These are phyloP conservation scores for Podila horticola DNA, from an alignment of 192 early-diverging fungal species.

Conservation along the genomic window DNA sequence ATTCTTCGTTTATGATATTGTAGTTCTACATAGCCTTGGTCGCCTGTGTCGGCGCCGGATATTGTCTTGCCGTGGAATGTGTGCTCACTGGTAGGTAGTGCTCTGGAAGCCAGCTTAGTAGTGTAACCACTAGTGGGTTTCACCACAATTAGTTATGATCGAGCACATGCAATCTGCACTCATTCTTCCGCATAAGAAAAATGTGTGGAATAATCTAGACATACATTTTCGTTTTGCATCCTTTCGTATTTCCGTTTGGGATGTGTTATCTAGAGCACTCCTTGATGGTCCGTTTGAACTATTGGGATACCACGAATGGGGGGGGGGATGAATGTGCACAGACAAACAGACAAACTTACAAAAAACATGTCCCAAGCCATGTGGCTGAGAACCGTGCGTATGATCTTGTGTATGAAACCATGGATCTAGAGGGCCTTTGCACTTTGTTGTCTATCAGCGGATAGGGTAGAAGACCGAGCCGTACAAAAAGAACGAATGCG, in stretches of 20 bases:
- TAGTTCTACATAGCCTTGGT: too few species aligned
- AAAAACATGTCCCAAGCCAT: neutral
- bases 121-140: too few species aligned
- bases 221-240: too few species aligned
- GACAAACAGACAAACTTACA: neutral
- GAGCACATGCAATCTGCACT: too few species aligned
- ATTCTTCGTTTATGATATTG: too few species aligned
- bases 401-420: neutral
- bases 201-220: too few species aligned
- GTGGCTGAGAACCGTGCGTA: neutral
- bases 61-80: too few species aligned
- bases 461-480: conserved; percentile 2
- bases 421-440: neutral
- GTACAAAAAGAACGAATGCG: neutral
- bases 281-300: neutral
- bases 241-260: neutral
- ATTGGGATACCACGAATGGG: neutral
- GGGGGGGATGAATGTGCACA: neutral
- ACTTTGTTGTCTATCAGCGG: neutral
- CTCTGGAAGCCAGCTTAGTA: too few species aligned
- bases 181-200: too few species aligned
- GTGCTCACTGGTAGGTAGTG: too few species aligned
- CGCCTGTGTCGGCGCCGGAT: too few species aligned
- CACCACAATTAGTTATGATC: too few species aligned
- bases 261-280: neutral